A percentile compares a stretch with the other conserved stretches of the same genome.
These are phyloP conservation scores for Phytophthora cajani DNA, from an alignment of 352 stramenopile species.

Conservation along the genomic window DNA sequence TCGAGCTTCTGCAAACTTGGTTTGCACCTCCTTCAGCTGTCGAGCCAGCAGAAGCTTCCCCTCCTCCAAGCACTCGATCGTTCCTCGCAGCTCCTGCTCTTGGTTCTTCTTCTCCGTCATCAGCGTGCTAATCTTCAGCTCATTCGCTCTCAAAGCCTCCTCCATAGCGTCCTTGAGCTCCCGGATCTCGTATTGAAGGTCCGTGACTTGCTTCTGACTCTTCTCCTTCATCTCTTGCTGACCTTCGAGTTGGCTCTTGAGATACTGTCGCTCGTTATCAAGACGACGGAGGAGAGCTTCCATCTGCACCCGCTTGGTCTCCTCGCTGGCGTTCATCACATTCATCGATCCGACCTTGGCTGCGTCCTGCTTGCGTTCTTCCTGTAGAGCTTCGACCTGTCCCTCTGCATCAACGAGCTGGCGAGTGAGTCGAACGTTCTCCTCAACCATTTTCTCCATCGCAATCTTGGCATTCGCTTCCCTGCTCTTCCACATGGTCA, in stretches of 20 bases:
- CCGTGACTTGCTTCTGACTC: constrained; percentile 43
- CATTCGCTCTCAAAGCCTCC: constrained; percentile 38
- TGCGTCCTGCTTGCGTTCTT: constrained; percentile 53
- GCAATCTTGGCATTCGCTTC: constrained; percentile 71
- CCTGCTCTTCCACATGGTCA: constrained; percentile 68
- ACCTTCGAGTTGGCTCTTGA: constrained; percentile 78
- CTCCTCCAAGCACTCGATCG: constrained; percentile 57
- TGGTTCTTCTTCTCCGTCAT: constrained; percentile 32
- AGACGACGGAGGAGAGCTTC: constrained; percentile 76
- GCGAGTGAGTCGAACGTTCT: constrained; percentile 66
- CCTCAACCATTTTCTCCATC: constrained; percentile 78
- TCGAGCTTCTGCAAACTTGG: constrained; percentile 59
- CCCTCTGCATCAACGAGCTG: constrained; percentile 74
- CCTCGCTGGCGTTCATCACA: constrained; percentile 74
- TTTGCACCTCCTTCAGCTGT: constrained; percentile 67
- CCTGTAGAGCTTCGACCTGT: constrained; percentile 62
- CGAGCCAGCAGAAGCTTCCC: constrained; percentile 54
- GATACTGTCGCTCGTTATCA: constrained; percentile 83
- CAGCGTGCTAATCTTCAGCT: constrained; percentile 51
- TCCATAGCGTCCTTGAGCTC: constrained; percentile 49
- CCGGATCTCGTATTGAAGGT: constrained; percentile 54
- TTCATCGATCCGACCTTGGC: constrained; percentile 40
- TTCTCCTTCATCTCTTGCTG: constrained; percentile 59
- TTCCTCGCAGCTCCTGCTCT: constrained; percentile 51
- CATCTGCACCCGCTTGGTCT: constrained; percentile 81